Conservation (phyloP, 2,329 filamentous ascomycete genomes). For the Cordyceps militaris region DNA sequence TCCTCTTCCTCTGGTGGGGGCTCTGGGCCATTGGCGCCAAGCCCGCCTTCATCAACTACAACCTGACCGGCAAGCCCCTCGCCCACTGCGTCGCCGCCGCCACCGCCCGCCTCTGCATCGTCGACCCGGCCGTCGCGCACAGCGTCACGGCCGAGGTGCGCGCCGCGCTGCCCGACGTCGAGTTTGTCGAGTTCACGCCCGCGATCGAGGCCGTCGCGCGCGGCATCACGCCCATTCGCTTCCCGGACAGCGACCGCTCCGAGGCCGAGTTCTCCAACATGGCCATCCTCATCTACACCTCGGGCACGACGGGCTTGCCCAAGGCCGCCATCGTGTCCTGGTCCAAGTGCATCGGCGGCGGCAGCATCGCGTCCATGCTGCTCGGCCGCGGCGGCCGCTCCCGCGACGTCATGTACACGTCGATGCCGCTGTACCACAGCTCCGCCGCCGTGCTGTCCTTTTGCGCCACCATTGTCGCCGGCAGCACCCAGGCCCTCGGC, state of each 20-base stretch:
- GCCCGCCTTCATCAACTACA: constrained; percentile 86
- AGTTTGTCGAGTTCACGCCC: constrained; percentile 55
- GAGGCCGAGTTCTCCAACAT: constrained; percentile 48
- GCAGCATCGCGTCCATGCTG: constrained; percentile 46
- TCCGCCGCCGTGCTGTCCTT: constrained; percentile 69
- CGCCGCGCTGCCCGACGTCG: constrained; percentile 39
- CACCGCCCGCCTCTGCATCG: constrained; percentile 57
- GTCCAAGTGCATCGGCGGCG: constrained; percentile 53
- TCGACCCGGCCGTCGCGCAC: constrained; percentile 54
- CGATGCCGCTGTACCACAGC: constrained; percentile 86
- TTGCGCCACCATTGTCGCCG: constrained; percentile 49
- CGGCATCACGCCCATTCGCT: constrained; percentile 44
- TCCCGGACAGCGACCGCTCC: constrained; percentile 49
- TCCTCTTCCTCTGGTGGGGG: constrained; percentile 67
- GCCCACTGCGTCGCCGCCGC: constrained; percentile 67
- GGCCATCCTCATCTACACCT: constrained; percentile 75
- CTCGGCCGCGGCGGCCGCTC: constrained; percentile 49
- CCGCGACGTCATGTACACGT: constrained; percentile 67
- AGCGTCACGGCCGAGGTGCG: constrained; percentile 53
- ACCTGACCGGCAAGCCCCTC: constrained; percentile 63
- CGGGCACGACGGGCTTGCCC: constrained; percentile 76
- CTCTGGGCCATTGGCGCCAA: constrained; percentile 78
- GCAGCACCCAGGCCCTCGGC: constrained; percentile 63
- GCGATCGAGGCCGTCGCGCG: constrained; percentile 49
- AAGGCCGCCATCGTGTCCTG: constrained; percentile 74